Base-by-base conservation (phyloP, 371 early-diverging fungal genomes). In the Saksenaea oblongispora region DNA sequence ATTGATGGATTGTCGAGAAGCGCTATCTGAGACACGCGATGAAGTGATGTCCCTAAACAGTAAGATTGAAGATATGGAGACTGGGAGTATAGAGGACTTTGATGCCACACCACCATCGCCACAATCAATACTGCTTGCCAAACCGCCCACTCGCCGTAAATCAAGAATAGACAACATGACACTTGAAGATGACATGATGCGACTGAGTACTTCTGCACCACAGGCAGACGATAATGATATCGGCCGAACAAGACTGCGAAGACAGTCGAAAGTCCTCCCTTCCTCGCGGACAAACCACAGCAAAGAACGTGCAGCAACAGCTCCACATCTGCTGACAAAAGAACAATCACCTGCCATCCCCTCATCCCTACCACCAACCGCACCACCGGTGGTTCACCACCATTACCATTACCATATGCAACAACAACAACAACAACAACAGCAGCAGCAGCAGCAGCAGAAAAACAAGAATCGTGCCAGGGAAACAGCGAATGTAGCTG, bases 321-420 rank as follows among this genome's bases (percentile, higher is more conserved):
- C 51, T 10, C 22, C 51, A 8, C 10, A n/a, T 22, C 22, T 47
- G 5, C 44, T n/a, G 57, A 34, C 24, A 5, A 51, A 27, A 54
- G 55, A 37, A 54, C 42, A 56, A 28, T 60, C 65, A 13, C 28
- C 69, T 41, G 63, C 70, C 42, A 53, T 58, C 27, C 65, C 63
- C 36, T 31, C 64, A 13, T 64, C 69, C 3, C 59, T 63, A 54
- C 68, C 68, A 18, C 10, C 69, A 31, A 17, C 37, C 15, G 57
- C 56, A 1, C 60, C 65, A 10, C 36, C 72, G 1, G 58, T 78
- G 10, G 66, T 74, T 27, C 78, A 78, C 54, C 78, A 78, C 42
- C 78, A 78, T 58, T 69, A 78, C 17, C 71, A 78, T 41, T 74
- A 74, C 28, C 67, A 78, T 59, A 47, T 69, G 34, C 65, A 59